Evolutionary conservation across 805 yeast species (phyloP).

Genomic region (Yamadazyma olivae): DNA sequence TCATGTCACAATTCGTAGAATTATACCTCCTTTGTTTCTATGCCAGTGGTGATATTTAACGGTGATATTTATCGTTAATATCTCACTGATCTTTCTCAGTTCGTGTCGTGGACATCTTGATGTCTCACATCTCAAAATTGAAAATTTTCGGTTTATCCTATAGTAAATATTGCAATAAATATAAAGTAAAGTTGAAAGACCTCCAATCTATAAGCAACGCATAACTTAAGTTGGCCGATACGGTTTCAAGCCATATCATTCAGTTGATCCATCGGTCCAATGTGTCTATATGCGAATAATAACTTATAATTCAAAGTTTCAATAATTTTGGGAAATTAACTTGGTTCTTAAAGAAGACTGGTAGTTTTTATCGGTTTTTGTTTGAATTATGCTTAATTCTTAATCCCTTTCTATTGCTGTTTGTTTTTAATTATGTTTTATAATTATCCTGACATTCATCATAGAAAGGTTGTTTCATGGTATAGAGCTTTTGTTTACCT

Average conservation of each 20-base stretch:
- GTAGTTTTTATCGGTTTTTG: conserved; percentile 3
- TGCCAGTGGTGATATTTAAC: too few relatives aligned
- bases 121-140: too few relatives aligned
- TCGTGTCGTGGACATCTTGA: too few relatives aligned
- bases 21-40: too few relatives aligned
- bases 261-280: conserved; percentile 37
- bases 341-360: neutral
- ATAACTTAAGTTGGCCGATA: conserved; percentile 48
- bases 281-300: conserved; percentile 46
- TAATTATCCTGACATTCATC: neutral
- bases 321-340: neutral
- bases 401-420: neutral
- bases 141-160: too few relatives aligned
- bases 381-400: too few relatives aligned
- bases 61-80: too few relatives aligned
- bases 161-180: too few relatives aligned
- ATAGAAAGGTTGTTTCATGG: too few relatives aligned
- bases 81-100: too few relatives aligned
- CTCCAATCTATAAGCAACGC: conserved; percentile 19
- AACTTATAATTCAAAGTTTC: conserved; percentile 1
- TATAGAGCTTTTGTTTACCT: neutral
- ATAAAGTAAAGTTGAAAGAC: too few relatives aligned
- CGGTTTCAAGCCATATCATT: conserved; percentile 15
- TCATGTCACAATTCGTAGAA: too few relatives aligned
- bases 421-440: neutral